These are phyloP conservation scores for Leccinum proliferum DNA, from an alignment of 1,284 basidiomycete species.

Conservation along the genomic window DNA sequence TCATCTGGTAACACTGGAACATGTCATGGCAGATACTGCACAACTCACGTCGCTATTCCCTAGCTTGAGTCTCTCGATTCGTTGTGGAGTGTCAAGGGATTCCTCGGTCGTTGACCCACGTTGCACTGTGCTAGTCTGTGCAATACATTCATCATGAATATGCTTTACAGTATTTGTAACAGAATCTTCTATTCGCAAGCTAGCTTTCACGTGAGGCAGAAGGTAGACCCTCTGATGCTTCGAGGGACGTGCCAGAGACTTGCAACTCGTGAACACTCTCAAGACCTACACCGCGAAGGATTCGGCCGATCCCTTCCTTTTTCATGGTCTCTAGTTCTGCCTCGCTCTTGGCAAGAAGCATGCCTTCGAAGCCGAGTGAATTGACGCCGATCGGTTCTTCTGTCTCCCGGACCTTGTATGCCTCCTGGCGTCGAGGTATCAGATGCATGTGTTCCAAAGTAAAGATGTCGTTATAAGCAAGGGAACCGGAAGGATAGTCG, in stretches of 20 bases:
- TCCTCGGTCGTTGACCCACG: slow-evolving; percentile 24
- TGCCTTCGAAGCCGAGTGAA: slow-evolving; percentile 82
- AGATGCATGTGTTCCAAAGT: slow-evolving; percentile 81
- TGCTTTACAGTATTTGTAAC: neutral
- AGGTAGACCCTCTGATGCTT: slow-evolving; percentile 15
- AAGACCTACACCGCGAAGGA: slow-evolving; percentile 57
- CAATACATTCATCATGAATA: neutral
- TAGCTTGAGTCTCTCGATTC: slow-evolving; percentile 38
- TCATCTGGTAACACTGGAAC: slow-evolving; percentile 34
- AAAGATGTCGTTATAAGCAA: slow-evolving; percentile 80
- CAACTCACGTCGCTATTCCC: slow-evolving; percentile 17
- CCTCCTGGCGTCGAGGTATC: slow-evolving; percentile 67
- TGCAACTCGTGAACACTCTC: slow-evolving; percentile 60
- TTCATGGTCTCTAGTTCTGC: slow-evolving; percentile 65
- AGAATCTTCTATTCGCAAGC: neutral
- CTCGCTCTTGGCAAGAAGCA: slow-evolving; percentile 78
- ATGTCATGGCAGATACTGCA: neutral
- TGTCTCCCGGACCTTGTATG: slow-evolving; percentile 43
- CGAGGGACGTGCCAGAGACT: slow-evolving; percentile 37
- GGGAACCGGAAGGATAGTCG: slow-evolving; percentile 52
- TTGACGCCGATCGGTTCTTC: slow-evolving; percentile 66
- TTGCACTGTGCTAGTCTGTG: neutral
- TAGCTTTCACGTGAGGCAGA: neutral
- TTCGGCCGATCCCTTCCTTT: slow-evolving; percentile 51
- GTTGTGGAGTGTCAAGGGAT: slow-evolving; percentile 35